A percentile compares a stretch with the other conserved stretches of the same genome.
phyloP scores from a whole-genome alignment of 2,329 filamentous ascomycete species.

The Aspergillus candidus region DNA sequence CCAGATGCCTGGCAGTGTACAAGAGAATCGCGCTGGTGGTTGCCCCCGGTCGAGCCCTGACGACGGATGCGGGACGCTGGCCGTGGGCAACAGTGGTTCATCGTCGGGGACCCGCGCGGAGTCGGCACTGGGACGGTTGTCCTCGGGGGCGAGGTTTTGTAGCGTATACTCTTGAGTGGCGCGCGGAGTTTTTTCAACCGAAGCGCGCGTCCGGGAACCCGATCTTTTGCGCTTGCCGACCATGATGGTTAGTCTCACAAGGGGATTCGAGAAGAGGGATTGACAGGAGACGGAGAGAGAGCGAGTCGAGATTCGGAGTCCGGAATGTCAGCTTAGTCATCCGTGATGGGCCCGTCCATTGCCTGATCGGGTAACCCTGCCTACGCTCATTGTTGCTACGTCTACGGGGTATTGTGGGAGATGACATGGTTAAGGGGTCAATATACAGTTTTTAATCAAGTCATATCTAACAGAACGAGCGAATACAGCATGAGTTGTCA shows the following conservation, averaged over 20 bases:
- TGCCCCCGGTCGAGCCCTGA: neutral
- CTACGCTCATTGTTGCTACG: too few relatives aligned
- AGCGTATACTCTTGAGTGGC: slow-evolving; percentile 2
- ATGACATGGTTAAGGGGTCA: too few relatives aligned
- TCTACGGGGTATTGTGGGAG: too few relatives aligned
- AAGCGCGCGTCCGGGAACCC: slow-evolving; percentile 7
- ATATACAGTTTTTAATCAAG: too few relatives aligned
- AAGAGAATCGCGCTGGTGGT: slow-evolving; percentile 15
- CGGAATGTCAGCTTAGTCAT: too few relatives aligned
- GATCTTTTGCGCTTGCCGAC: neutral
- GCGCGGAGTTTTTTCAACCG: slow-evolving; percentile 8
- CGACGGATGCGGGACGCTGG: slow-evolving; percentile 1
- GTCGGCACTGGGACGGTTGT: slow-evolving; percentile 11
- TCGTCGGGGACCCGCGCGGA: slow-evolving; percentile 10
- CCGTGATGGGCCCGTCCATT: too few relatives aligned
- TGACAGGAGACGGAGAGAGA: too few relatives aligned
- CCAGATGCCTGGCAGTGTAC: slow-evolving; percentile 17
- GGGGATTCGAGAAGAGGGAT: too few relatives aligned
- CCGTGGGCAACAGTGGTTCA: slow-evolving; percentile 19
- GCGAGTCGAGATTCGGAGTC: too few relatives aligned
- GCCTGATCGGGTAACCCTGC: too few relatives aligned
- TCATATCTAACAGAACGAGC: too few relatives aligned
- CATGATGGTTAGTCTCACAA: too few relatives aligned
- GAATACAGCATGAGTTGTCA: neutral
- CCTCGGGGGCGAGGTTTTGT: slow-evolving; percentile 3